Base-by-base conservation (phyloP, 768 basidiomycete genomes). In the Leccinum subgranulosum region DNA sequence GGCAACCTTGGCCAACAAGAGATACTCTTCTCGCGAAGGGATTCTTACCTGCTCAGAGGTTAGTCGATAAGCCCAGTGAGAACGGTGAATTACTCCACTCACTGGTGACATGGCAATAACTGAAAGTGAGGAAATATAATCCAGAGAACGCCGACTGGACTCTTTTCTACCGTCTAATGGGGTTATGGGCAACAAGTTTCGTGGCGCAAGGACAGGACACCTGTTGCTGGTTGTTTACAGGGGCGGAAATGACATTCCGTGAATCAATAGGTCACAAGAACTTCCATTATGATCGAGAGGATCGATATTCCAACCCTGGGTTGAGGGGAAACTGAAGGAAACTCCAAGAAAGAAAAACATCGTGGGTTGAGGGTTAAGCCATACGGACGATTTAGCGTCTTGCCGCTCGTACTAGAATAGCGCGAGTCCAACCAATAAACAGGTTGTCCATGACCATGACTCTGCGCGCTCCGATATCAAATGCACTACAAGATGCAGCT, bases 1-100 rank as follows among this genome's bases (percentile, higher is more conserved):
- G 48, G 90, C 88, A 57, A 93, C 81, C 75, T 90, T 91, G 60
- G 91, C 91, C 64, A 94, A 79, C 73, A 80, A 76, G 47, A 83
- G 69, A 56, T 75, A 74, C 61, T 84, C 79, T 25, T 75, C 71
- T 56, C 68, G 73, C 41, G 72, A 69, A 43, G 67, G 63, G 28
- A 72, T 58, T 47, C 72, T 73, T 51, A 67, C 72, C 72, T 73
- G 41, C 27, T 21, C 27, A 15, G 28, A 51, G 33, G 48, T 58
- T 27, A 56, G 48, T 56, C 36, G 54, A 55, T 54, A 45, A 54
- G 49, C 10, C 25, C 48, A 28, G 45, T 33, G 36, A 54, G 14
- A 34, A 49, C 11, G 21, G 12, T 31, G 34, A 28, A 43, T 53
- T 51, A 27, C 25, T 45, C 51, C 43, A 66, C 69, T 70, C 55